Evolutionary conservation across 352 stramenopile genomes (phyloP), one percentile per base, ranked within the genome.

Genomic region (Salisapilia sapeloensis): DNA sequence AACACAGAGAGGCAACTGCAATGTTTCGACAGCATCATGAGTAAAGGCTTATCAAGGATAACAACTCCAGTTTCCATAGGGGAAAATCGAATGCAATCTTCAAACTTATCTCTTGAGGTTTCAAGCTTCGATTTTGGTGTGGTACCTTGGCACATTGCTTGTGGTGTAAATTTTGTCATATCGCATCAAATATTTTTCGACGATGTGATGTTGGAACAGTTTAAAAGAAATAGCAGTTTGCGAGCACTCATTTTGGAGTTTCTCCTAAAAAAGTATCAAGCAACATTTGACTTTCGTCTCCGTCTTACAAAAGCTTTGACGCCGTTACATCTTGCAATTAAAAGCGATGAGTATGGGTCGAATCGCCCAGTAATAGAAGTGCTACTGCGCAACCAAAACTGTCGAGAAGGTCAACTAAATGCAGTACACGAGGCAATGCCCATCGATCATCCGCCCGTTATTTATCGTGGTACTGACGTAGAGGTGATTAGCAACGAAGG

Each of bases 141-240:
- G 15, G 30, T 76, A 12, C 64, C 71, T 4, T 75, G 60, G 47
- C 64, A 83, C 22, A 62, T 83, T 34, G 41, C 67, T 0, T 83
- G 71, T 36, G 71, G 71, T 12, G 71, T 49, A 0, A 47, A 76
- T 10, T 44, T 65, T 0, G 49, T 50, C 21, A 37, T 33, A 2
- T 35, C 44, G 1, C 15, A 40, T 3, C 57, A 37, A 0, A 25
- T 79, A 16, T 71, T 50, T 28, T 54, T 80, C 0, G 48, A 71
- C 7, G 55, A 79, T 36, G 52, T 53, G 8, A 71, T 78, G 54
- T 32, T 51, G 13, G 22, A 34, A 2, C 38, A 27, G 6, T 58
- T 81, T 27, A 22, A 44, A 18, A 22, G 26, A 0, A 85, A 81
- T 23, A 64, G 51, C 2, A 24, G 30, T 9, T 50, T 39, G 6